These are phyloP conservation scores for Aspergillus carlsbadensis DNA, from an alignment of 495 filamentous ascomycete genomes.

Conservation along the genomic window DNA sequence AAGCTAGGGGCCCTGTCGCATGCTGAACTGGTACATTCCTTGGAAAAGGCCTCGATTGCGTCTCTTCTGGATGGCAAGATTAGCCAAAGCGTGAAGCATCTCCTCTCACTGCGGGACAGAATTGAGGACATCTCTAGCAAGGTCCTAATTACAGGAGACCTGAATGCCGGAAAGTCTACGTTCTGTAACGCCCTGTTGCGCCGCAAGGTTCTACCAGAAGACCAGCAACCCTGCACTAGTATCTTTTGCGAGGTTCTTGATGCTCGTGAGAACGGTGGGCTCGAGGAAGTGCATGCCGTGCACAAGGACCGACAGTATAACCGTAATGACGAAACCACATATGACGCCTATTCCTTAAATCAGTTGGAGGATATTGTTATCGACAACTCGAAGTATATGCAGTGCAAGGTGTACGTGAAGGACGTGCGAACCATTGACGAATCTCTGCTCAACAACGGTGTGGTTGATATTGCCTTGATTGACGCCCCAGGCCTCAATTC, in stretches of 20 bases:
- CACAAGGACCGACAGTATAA: slow-evolving; percentile 77
- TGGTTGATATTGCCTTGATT: slow-evolving; percentile 96
- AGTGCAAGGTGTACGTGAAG: slow-evolving; percentile 96
- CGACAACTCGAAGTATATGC: slow-evolving; percentile 81
- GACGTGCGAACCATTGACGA: slow-evolving; percentile 90
- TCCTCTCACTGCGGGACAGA: slow-evolving; percentile 79
- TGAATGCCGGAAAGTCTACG: slow-evolving; percentile 97
- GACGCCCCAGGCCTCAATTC: slow-evolving; percentile 95
- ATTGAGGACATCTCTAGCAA: slow-evolving; percentile 98
- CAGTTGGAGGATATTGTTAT: slow-evolving; percentile 86
- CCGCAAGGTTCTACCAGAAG: slow-evolving; percentile 90
- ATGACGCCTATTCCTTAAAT: slow-evolving; percentile 74
- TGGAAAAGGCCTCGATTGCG: slow-evolving; percentile 89
- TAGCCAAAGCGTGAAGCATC: slow-evolving; percentile 85
- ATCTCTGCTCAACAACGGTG: slow-evolving; percentile 93
- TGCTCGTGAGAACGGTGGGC: slow-evolving; percentile 79
- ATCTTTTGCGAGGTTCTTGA: slow-evolving; percentile 98
- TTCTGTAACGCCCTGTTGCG: slow-evolving; percentile 96
- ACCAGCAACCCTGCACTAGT: slow-evolving; percentile 97
- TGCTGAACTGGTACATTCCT: slow-evolving; percentile 90
- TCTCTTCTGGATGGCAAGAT: slow-evolving; percentile 92
- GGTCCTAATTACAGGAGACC: slow-evolving; percentile 93
- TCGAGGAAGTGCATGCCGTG: slow-evolving; percentile 95
- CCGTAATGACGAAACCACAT: slow-evolving; percentile 89
- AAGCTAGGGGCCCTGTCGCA: slow-evolving; percentile 85